A percentile compares a stretch with the other conserved stretches of the same genome.
phyloP scores from a whole-genome alignment of 225 moss, liverwort and hornwort species.

The Climacium dendroides region DNA sequence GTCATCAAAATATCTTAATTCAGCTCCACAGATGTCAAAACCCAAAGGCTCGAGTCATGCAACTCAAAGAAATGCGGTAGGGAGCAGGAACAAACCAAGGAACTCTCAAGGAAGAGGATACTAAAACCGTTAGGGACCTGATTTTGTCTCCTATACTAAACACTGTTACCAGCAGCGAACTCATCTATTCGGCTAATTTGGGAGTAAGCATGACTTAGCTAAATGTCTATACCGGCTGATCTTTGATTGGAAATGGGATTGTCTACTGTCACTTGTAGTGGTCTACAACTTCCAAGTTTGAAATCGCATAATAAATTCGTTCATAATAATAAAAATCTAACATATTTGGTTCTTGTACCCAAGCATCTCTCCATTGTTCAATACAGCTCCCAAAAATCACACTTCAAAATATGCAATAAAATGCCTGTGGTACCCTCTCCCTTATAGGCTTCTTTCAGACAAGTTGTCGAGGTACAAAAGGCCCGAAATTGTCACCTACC shows the following conservation, averaged over 20 bases:
- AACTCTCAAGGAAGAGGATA: background rate
- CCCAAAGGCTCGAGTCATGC: background rate
- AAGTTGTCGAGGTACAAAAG: background rate
- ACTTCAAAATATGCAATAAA: background rate
- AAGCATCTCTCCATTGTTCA: background rate
- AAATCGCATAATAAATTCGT: background rate
- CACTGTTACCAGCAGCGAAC: background rate
- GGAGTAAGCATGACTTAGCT: too few relatives aligned
- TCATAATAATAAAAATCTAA: background rate
- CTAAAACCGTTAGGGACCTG: background rate
- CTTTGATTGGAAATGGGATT: background rate
- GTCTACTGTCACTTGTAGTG: background rate
- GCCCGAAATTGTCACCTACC: conserved; percentile 23
- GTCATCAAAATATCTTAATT: background rate
- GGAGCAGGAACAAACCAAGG: background rate
- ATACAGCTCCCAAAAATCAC: background rate
- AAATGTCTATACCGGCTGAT: background rate
- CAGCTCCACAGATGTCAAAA: background rate
- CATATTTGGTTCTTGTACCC: background rate
- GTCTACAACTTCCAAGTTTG: background rate
- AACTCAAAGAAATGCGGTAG: background rate
- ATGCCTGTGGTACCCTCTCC: too few relatives aligned
- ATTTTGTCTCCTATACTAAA: background rate
- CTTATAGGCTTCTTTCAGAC: background rate
- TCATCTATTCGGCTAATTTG: background rate